phyloP scores from a whole-genome alignment of 2,329 filamentous ascomycete genomes.

The Pyricularia sp. region DNA sequence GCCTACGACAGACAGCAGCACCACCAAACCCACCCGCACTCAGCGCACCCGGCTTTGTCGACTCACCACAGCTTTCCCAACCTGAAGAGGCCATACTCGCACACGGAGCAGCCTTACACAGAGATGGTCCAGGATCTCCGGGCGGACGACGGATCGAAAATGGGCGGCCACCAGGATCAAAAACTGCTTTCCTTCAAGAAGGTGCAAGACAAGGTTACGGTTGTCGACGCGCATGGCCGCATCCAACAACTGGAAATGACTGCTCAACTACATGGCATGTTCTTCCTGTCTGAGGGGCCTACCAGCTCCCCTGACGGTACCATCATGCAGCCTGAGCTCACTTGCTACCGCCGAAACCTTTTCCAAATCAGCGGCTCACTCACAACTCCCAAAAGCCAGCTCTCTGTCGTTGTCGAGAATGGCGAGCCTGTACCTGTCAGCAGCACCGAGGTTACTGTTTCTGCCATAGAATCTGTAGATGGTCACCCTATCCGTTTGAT shows the following conservation, averaged over 20 bases:
- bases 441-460: slow-evolving; percentile 75
- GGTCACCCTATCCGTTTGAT: slow-evolving; percentile 86
- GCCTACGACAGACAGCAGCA: slow-evolving; percentile 37
- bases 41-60: slow-evolving; percentile 27
- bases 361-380: slow-evolving; percentile 92
- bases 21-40: slow-evolving; percentile 2
- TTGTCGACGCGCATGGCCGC: slow-evolving; percentile 45
- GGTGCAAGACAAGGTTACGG: slow-evolving; percentile 44
- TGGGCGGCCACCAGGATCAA: slow-evolving; percentile 46
- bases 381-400: slow-evolving; percentile 62
- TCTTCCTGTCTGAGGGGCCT: slow-evolving; percentile 72
- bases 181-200: slow-evolving; percentile 46
- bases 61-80: slow-evolving; percentile 40
- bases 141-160: slow-evolving; percentile 39
- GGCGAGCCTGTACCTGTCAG: slow-evolving; percentile 74
- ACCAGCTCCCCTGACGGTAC: slow-evolving; percentile 45
- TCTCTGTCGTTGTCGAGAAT: slow-evolving; percentile 71
- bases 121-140: slow-evolving; percentile 49
- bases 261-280: slow-evolving; percentile 78
- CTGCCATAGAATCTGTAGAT: slow-evolving; percentile 88
- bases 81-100: slow-evolving; percentile 45
- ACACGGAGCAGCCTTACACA: slow-evolving; percentile 42
- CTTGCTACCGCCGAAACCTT: slow-evolving; percentile 88
- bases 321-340: slow-evolving; percentile 64
- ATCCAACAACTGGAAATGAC: slow-evolving; percentile 49